Base-by-base conservation (phyloP, 306 rosid species). In the Trifolium repens region DNA sequence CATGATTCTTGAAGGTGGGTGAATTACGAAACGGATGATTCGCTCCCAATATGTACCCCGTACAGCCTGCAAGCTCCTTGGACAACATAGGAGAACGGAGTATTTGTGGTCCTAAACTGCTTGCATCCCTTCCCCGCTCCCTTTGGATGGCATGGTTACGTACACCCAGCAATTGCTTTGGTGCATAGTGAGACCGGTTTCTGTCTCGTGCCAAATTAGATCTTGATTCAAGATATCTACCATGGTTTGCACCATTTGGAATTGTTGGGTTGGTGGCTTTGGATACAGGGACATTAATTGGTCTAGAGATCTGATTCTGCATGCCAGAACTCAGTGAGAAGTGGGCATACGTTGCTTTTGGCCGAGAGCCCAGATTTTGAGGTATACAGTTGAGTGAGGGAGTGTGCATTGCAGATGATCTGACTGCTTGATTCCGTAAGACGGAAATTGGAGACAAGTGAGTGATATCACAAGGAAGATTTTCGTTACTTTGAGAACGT, bases 151-250 rank as follows among this genome's bases (percentile, higher is more conserved):
- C 46, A 71, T 61, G 79, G 63, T 63, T 46, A 5, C 65, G 85
- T 15, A 74, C 85, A 77, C 89, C 84, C 57, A 72, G 77, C 26
- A n/a, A 27, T 27, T 74, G 81, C 63, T 43, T 81, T 3, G 90
- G 58, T 42, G 47, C 65, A 39, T 65, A 8, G 66, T 37, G 71
- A 0, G 74, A 71, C 5, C 39, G 89, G 81, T 24, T 17, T 78
- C 90, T 84, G 71, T 46, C 82, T 62, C 79, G 82, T 17, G 60
- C 59, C 44, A 75, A 64, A 73, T 39, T 15, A 61, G 64, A 58
- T 44, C 85, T 81, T 40, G 82, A 34, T 17, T 52, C 80, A 47
- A 47, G 82, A 78, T 39, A 67, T 80, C 83, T 77, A 55, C 76
- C 84, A 53, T 9, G 81, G 80, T 52, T 80, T 71, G 77, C 76